Evolutionary conservation across 2,329 filamentous ascomycete species (phyloP).

Genomic region (Leptoxyphium fumago): DNA sequence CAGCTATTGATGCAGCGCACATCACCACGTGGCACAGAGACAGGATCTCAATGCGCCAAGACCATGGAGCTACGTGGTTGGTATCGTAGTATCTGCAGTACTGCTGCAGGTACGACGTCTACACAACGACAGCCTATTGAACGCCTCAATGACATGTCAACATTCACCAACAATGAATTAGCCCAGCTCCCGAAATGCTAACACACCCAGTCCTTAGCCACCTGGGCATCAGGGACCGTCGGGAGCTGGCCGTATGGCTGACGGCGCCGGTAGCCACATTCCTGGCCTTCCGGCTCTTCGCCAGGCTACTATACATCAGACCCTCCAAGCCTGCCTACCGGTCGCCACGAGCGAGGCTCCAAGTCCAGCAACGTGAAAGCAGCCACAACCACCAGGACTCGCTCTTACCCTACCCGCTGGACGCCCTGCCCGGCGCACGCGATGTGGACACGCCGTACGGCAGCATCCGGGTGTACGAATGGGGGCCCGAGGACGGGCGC

Average conservation of each 20-base stretch:
- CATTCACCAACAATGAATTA: too few relatives aligned
- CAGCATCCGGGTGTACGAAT: constrained; percentile 61
- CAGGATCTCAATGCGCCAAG: too few relatives aligned
- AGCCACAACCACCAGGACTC: not conserved
- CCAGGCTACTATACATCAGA: not conserved
- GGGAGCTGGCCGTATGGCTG: not conserved
- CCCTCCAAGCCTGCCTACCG: not conserved
- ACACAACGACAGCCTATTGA: too few relatives aligned
- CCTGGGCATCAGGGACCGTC: constrained; percentile 1
- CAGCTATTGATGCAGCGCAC: too few relatives aligned
- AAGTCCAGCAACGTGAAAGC: not conserved
- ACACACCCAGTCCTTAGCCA: not conserved
- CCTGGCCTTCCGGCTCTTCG: not conserved
- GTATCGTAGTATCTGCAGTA: too few relatives aligned
- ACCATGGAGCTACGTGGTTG: too few relatives aligned
- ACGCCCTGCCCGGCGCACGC: constrained; percentile 53
- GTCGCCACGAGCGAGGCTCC: not conserved
- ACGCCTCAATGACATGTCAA: too few relatives aligned
- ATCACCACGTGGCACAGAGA: too few relatives aligned
- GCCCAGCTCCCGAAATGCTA: not conserved
- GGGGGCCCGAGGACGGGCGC: constrained; percentile 53
- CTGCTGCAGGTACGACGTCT: too few relatives aligned
- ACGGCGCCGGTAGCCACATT: not conserved
- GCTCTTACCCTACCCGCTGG: constrained; percentile 45
- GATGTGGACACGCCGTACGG: constrained; percentile 59